A percentile compares a stretch with the other conserved stretches of the same genome.
Evolutionary conservation across 78 protist species (phyloP).

Genomic region (Dictyostelium purpureum): DNA sequence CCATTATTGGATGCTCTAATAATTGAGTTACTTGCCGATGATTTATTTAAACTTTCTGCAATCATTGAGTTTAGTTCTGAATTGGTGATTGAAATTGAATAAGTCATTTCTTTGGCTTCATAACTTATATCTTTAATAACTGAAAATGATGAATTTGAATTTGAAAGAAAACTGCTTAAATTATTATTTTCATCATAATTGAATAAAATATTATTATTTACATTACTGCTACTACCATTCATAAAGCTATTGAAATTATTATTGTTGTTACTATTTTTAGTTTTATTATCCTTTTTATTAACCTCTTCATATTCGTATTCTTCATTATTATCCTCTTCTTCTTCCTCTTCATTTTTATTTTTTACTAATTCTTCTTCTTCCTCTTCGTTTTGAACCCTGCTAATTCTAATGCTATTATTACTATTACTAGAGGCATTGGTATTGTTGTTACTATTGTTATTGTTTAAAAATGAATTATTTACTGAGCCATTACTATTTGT

Average conservation of each 20-base stretch:
- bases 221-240: background rate
- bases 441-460: background rate
- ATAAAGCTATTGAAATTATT: background rate
- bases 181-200: background rate
- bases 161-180: background rate
- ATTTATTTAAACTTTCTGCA: conserved; percentile 26
- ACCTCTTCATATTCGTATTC: too few species aligned
- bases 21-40: conserved; percentile 12
- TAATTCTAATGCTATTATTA: too few species aligned
- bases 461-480: background rate
- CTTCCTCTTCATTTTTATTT: too few species aligned
- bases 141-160: conserved; percentile 11
- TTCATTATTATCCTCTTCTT: too few species aligned
- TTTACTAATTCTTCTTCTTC: too few species aligned
- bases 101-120: conserved; percentile 37
- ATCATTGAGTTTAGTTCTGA: conserved; percentile 38
- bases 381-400: too few species aligned
- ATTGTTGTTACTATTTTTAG: background rate
- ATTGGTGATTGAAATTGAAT: background rate
- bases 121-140: background rate
- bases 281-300: too few species aligned
- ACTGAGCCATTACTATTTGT: background rate
- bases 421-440: too few species aligned
- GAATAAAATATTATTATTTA: background rate
- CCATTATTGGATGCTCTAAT: background rate